Conservation (phyloP, 768 basidiomycete genomes). For the Trametopsis cervina region DNA sequence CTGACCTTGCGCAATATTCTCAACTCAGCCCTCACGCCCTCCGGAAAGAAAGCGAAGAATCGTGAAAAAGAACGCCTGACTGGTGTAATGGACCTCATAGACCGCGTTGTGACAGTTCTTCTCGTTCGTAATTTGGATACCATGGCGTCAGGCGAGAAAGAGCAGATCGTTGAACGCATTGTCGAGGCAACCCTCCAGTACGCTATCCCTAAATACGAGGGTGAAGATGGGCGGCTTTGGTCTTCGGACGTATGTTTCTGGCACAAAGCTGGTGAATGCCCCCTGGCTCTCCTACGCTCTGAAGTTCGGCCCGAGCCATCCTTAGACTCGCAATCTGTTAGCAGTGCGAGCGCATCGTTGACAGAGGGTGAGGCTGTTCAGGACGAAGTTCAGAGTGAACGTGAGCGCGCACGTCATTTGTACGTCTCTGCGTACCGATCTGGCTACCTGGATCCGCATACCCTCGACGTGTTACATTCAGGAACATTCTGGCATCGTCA, state of each 20-base stretch:
- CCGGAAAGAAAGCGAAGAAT: slow-evolving; percentile 27
- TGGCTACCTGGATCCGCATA: slow-evolving; percentile 49
- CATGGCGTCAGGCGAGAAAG: slow-evolving; percentile 57
- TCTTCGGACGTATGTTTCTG: slow-evolving; percentile 53
- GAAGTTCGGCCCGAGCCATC: slow-evolving; percentile 38
- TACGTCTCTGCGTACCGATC: slow-evolving; percentile 60
- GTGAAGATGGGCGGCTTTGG: slow-evolving; percentile 36
- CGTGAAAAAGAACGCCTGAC: slow-evolving; percentile 32
- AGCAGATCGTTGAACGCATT: slow-evolving; percentile 56
- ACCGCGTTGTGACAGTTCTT: slow-evolving; percentile 54
- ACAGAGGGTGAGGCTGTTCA: slow-evolving; percentile 23
- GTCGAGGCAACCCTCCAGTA: slow-evolving; percentile 75
- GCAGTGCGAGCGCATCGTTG: neutral
- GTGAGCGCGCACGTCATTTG: slow-evolving; percentile 31
- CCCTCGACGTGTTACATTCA: slow-evolving; percentile 54
- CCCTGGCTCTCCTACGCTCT: slow-evolving; percentile 34
- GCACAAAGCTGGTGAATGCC: slow-evolving; percentile 51
- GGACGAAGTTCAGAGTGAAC: slow-evolving; percentile 5
- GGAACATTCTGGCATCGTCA: slow-evolving; percentile 63
- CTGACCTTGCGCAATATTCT: slow-evolving; percentile 48
- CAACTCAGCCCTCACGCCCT: slow-evolving; percentile 31
- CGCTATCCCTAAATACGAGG: slow-evolving; percentile 57
- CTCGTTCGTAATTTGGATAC: slow-evolving; percentile 40
- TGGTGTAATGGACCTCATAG: slow-evolving; percentile 75
- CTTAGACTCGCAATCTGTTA: slow-evolving; percentile 15